Conservation (phyloP, 2,329 filamentous ascomycete genomes). For the Beauveria bassiana region DNA sequence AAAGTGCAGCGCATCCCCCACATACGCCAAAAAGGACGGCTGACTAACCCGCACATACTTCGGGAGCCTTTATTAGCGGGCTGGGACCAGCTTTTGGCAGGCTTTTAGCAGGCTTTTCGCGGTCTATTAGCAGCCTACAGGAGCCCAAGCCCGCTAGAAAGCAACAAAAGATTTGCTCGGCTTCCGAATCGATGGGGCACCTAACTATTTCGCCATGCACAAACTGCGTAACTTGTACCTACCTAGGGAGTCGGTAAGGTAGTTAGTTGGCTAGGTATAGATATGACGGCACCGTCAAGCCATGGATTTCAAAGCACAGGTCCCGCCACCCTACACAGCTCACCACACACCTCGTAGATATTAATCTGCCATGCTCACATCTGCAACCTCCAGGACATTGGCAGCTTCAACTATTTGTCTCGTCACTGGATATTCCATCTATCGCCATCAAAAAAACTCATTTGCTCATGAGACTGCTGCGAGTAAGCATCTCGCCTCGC, state of each 20-base stretch:
- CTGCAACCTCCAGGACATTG: conserved; percentile 20
- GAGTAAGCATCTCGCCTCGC: background rate
- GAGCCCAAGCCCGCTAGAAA: background rate
- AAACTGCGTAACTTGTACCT: too few relatives aligned
- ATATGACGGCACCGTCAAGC: background rate
- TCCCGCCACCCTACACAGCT: background rate
- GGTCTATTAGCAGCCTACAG: background rate
- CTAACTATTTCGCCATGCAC: too few relatives aligned
- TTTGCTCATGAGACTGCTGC: background rate
- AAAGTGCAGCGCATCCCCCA: background rate
- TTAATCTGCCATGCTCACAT: conserved; percentile 25
- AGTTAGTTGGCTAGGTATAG: too few relatives aligned
- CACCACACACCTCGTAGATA: background rate
- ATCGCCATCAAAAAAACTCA: conserved; percentile 17
- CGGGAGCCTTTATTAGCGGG: background rate
- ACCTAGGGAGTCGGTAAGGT: too few relatives aligned
- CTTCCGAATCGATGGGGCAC: background rate
- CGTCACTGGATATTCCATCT: conserved; percentile 22
- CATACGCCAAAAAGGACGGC: background rate
- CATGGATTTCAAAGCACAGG: conserved; percentile 12
- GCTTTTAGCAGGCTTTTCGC: background rate
- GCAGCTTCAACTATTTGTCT: conserved; percentile 22
- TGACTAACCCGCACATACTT: background rate
- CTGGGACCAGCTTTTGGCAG: background rate
- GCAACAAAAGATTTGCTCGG: background rate